Evolutionary conservation across 768 basidiomycete species (phyloP).

Genomic region (Trametes maxima): DNA sequence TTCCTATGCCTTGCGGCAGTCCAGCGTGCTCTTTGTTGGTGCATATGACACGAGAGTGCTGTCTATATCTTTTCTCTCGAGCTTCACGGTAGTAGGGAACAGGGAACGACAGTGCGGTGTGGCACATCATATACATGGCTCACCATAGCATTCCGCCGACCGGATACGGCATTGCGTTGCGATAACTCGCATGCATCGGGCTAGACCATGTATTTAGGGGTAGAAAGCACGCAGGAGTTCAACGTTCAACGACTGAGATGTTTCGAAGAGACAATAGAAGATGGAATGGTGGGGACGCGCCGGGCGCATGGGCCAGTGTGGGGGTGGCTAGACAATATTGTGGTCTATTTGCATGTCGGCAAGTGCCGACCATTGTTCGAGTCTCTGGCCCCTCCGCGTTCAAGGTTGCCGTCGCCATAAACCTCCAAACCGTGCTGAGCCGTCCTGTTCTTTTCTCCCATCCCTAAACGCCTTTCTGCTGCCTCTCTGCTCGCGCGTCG

Average conservation of each 20-base stretch:
- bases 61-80: neutral
- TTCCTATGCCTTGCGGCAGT: conserved; percentile 18
- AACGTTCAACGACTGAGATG: too few relatives aligned
- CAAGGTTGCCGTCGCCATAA: conserved; percentile 1
- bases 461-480: conserved; percentile 5
- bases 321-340: conserved; percentile 8
- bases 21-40: conserved; percentile 23
- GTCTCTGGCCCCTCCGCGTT: neutral
- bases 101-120: too few relatives aligned
- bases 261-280: neutral
- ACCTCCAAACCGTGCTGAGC: neutral
- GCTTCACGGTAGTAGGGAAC: too few relatives aligned
- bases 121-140: too few relatives aligned
- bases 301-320: neutral
- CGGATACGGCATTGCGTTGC: too few relatives aligned
- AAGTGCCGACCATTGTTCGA: conserved; percentile 21
- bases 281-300: neutral
- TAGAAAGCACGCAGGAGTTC: too few relatives aligned
- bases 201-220: too few relatives aligned
- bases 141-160: too few relatives aligned
- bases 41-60: neutral
- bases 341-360: conserved; percentile 17
- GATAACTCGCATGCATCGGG: too few relatives aligned
- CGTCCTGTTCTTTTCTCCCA: neutral
- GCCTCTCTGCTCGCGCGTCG: conserved; percentile 2